Evolutionary conservation across 2,329 filamentous ascomycete genomes (phyloP), one percentile per base, ranked within the genome.

Genomic region (Aspergillus aculeatus): DNA sequence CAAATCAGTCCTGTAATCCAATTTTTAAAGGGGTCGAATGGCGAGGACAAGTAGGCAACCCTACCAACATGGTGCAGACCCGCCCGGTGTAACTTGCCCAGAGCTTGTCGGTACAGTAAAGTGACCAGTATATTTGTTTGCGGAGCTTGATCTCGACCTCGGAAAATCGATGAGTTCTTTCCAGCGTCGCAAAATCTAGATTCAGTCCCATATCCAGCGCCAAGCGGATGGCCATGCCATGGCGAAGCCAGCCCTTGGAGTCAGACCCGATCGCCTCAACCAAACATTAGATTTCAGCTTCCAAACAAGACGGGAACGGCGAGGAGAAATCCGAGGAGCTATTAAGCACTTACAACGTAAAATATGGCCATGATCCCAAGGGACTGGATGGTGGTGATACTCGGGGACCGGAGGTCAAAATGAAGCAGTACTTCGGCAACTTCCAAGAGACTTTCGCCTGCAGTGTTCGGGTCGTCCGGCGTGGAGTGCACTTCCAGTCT

Each of bases 131-230:
- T 2, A 76, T 73, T 52, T 75, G 74, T 21, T 72, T 65, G 7
- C 74, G 58, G 2, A 75, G 51, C 14, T 75, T 68, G 21, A 69
- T 67, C 50, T 77, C 74, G 19, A 71, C 65, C 0, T 49, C 19
- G 0, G 69, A 57, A 35, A 76, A 63, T 12, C 62, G 53, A 44
- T 64, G 65, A 9, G 71, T 66, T 16, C 68, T 68, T 12, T 64
- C 62, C 5, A 75, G 59, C 11, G 67, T 67, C 0, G 67, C 63
- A 1, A 71, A 65, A 29, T 77, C 74, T 12, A 76, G 63, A 29
- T 78, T 76, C 0, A 77, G 61, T 1, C 75, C 75, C 73, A 77
- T 75, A 31, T 78, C 75, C 0, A 77, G 66, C 10, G 69, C 70
- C 12, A 78, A 57, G 3, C 73, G 68, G 51, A 63, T 71, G 1